Evolutionary conservation across 192 early-diverging fungal genomes (phyloP), one percentile per base, ranked within the genome.

Genomic region (Oehlia diaphana): DNA sequence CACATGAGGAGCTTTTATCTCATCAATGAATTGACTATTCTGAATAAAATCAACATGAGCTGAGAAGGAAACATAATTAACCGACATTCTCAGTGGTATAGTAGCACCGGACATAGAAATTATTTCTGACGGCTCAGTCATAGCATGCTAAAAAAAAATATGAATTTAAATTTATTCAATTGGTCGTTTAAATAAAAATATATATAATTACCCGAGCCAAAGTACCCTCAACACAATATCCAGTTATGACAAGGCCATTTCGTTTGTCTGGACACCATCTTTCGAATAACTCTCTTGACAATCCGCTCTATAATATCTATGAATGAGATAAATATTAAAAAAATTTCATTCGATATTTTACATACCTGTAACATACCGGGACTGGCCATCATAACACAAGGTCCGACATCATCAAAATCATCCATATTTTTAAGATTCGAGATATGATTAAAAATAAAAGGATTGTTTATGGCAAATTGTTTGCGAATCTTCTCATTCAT

Each of bases 371-470:
- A 85, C 97, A 99, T 98, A 23, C 97, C 98, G 0, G 98, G 98
- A 88, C 92, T 94, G 35, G 97, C 97, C 92, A 99, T 93, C 92
- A 99, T 98, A 21, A 99, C 96, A 88, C 98, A 99, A 12, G 98
- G 96, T 0, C 98, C 97, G 3, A 91, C 87, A 80, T 99, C 98
- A 64, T 98, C 97, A 82, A 98, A 97, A 66, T 93, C 89, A 12
- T 90, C 87, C 77, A 95, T 90, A 78, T 95, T 93, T 69, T 92
- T 94, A 64, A 98, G 85, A 81, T 97, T 96, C 44, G 91, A 92
- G 81, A 96, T 97, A 84, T 97, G 96, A 78, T 96, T 95, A 82
- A 99, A 99, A 33, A 95, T 90, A 83, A 99, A 99, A 12, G 98
- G 98, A 82, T 99, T 99, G 53, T 87, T 90, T 8, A 92, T 89